Base-by-base conservation (phyloP, 1,284 basidiomycete species). In the Peniophora sp. region DNA sequence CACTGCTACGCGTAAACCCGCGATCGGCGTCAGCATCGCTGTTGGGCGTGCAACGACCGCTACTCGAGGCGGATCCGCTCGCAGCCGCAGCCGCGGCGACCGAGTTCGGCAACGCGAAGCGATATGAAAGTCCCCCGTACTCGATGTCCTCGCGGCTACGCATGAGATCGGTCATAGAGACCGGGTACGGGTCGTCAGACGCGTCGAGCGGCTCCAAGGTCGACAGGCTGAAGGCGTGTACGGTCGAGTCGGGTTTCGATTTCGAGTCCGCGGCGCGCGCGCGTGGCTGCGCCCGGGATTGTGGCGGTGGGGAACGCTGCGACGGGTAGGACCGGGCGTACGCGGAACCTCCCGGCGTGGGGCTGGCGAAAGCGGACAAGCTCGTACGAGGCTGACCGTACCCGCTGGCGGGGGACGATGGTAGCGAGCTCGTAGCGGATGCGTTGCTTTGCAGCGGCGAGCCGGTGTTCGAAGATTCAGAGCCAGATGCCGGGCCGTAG, bases 141-240 rank as follows among this genome's bases (percentile, higher is more conserved):
- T 50, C 50, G 24, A 49, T 47, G 17, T 58, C 57, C 35, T 57
- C 57, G 19, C 45, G 47, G 19, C 48, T 49, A 9, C 46, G 49
- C 43, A 52, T 50, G 41, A 58, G 53, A n/a, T 58, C 57, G 19
- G 55, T 38, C 17, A 58, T 50, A 9, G 51, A 51, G 41, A 58
- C 50, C 11, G 56, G 56, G 50, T 54, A 58, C 14, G 57, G 57
- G 47, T 58, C 57, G 14, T 57, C 56, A 8, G 52, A 46, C 19
- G 50, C 50, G 36, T 57, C 56, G 32, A 58, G 50, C 2, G 52
- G 52, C 51, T 58, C 50, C 25, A 58, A 54, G 2, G 53, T 56
- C 44, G 48, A 45, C 12, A 55, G 25, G 20, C 50, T 54, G 47
- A 56, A 56, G 3, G 55, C 53, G 25, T 41, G 38, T 41, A 41